Evolutionary conservation across 768 basidiomycete species (phyloP).

Genomic region (Termitomyces sp.): DNA sequence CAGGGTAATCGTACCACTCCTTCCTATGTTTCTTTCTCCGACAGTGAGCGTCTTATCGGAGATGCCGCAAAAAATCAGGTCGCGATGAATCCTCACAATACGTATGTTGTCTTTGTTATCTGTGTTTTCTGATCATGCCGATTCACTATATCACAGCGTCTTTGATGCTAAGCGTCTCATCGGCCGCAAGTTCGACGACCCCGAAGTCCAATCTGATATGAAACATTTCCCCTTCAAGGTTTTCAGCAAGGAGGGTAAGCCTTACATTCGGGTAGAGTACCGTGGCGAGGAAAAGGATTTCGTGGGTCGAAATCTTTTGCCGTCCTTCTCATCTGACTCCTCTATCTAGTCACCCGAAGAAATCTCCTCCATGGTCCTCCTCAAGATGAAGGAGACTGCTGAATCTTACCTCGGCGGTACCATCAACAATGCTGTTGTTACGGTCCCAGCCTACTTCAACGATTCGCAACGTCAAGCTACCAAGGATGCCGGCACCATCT

Average conservation of each 20-base stretch:
- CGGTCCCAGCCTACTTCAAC: slow-evolving; percentile 98
- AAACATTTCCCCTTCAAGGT: slow-evolving; percentile 96
- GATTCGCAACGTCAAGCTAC: slow-evolving; percentile 98
- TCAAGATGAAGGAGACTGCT: slow-evolving; percentile 98
- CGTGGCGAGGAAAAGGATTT: slow-evolving; percentile 94
- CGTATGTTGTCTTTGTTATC: slow-evolving; percentile 36
- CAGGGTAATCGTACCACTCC: slow-evolving; percentile 95
- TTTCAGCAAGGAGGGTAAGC: slow-evolving; percentile 83
- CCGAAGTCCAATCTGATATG: slow-evolving; percentile 79
- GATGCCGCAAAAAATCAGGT: slow-evolving; percentile 99
- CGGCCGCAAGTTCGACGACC: slow-evolving; percentile 85
- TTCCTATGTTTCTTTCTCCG: slow-evolving; percentile 94
- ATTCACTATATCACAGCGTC: slow-evolving; percentile 48
- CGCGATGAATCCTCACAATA: slow-evolving; percentile 97
- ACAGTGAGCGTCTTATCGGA: slow-evolving; percentile 94
- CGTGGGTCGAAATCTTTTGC: slow-evolving; percentile 40
- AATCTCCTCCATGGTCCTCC: slow-evolving; percentile 95
- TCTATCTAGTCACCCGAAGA: slow-evolving; percentile 82
- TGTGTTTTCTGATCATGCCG: background rate
- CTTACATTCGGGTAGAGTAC: slow-evolving; percentile 86
- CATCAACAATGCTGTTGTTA: slow-evolving; percentile 90
- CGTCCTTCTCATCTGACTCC: slow-evolving; percentile 21
- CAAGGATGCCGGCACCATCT: slow-evolving; percentile 94
- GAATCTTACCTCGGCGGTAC: slow-evolving; percentile 91
- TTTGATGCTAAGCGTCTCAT: slow-evolving; percentile 99